These are phyloP conservation scores for Trichoderma sp. DNA, from an alignment of 2,329 filamentous ascomycete species.

Conservation along the genomic window DNA sequence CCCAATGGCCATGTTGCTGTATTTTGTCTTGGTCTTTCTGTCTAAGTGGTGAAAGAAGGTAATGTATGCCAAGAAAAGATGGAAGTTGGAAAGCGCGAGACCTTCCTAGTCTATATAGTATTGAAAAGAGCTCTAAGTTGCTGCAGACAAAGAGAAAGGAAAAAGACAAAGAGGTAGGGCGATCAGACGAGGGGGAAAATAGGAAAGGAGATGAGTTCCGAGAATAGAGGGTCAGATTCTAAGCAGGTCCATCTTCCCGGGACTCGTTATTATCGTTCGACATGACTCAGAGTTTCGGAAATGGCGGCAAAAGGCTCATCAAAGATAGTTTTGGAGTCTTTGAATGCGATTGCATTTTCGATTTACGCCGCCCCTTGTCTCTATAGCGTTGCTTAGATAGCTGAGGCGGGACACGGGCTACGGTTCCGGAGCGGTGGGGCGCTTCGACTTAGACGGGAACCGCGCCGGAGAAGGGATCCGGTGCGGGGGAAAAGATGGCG, in stretches of 20 bases:
- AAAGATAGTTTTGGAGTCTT: background rate
- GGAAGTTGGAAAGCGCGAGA: constrained; percentile 12
- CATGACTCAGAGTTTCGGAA: constrained; percentile 5
- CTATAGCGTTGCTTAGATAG: background rate
- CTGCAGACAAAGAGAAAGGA: background rate
- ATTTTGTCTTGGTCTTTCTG: background rate
- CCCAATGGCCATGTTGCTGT: constrained; percentile 8
- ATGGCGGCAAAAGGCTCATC: constrained; percentile 4
- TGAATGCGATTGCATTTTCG: background rate
- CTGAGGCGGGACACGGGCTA: background rate
- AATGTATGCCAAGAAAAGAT: background rate
- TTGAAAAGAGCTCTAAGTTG: background rate
- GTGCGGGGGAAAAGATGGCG: background rate
- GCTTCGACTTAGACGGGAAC: background rate
- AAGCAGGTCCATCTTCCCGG: constrained; percentile 16
- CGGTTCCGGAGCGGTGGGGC: constrained; percentile 9
- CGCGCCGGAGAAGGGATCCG: constrained; percentile 10
- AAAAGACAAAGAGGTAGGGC: background rate
- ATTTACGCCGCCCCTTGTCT: background rate
- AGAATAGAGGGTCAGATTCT: constrained; percentile 14
- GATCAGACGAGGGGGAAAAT: background rate
- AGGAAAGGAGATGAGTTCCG: constrained; percentile 19
- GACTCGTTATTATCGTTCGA: constrained; percentile 4
- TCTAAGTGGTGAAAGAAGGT: background rate
- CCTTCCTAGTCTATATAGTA: constrained; percentile 21